Evolutionary conservation across 2,329 filamentous ascomycete genomes (phyloP).

Genomic region (Emmonsiellopsis sp.): DNA sequence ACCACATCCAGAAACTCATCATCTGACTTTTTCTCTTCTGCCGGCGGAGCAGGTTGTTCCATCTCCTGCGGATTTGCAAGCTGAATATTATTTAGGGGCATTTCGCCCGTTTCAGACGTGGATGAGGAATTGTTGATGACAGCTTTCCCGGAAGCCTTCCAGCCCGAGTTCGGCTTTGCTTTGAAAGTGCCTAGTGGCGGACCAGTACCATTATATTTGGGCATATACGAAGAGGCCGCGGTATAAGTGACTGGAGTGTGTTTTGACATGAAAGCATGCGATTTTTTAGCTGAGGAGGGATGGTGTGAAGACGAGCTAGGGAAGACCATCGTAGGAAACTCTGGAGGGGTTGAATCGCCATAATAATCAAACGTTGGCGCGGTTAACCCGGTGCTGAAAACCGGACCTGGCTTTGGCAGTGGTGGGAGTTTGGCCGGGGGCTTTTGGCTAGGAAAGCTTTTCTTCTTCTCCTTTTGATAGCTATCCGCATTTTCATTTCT

Average conservation of each 20-base stretch:
- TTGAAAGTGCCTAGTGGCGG: no score
- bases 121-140: neutral
- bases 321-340: neutral
- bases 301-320: neutral
- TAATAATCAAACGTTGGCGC: neutral
- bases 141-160: neutral
- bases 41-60: neutral
- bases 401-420: neutral
- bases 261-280: neutral
- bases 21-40: constrained; percentile 2
- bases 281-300: neutral
- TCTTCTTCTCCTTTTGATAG: constrained; percentile 1
- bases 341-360: neutral
- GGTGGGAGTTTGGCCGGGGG: neutral
- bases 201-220: no score
- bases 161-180: neutral
- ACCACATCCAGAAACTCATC: constrained; percentile 13
- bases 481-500: constrained; percentile 1
- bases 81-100: neutral
- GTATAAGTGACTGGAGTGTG: neutral
- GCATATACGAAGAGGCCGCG: neutral
- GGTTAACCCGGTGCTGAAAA: neutral
- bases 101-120: neutral
- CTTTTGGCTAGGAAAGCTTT: neutral
- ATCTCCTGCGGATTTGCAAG: constrained; percentile 9